Evolutionary conservation across 176 grass and related monocot species (phyloP).

Genomic region (Oropetium thomaeum): DNA sequence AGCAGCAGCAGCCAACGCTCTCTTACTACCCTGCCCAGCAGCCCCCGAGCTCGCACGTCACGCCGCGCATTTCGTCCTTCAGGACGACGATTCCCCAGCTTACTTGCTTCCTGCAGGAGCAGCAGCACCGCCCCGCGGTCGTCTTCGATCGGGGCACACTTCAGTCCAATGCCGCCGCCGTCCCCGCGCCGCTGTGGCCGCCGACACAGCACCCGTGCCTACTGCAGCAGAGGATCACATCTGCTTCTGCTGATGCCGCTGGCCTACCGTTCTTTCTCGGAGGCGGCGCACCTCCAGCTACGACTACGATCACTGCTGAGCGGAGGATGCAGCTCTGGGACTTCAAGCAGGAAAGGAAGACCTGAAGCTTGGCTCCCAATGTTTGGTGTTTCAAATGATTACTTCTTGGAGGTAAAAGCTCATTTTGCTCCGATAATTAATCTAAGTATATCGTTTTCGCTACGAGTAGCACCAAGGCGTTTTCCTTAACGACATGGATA

Average conservation of each 20-base stretch:
- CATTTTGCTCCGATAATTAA: not conserved
- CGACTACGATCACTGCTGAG: conserved; percentile 1
- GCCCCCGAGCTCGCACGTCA: conserved; percentile 16
- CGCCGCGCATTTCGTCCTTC: conserved; percentile 16
- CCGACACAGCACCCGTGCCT: conserved; percentile 31
- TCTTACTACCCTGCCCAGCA: conserved; percentile 33
- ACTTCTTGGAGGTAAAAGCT: conserved; percentile 25
- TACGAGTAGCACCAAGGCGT: not conserved
- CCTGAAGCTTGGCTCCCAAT: conserved; percentile 5
- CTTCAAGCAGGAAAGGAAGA: conserved; percentile 48
- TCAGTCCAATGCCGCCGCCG: conserved; percentile 81
- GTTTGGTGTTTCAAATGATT: conserved; percentile 3
- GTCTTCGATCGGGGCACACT: conserved; percentile 81
- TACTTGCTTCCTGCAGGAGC: conserved; percentile 60
- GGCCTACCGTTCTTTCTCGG: conserved; percentile 42
- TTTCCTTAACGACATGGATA: not conserved
- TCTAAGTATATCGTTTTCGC: not conserved
- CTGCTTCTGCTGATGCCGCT: conserved; percentile 21
- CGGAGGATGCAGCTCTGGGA: conserved; percentile 51
- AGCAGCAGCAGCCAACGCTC: conserved; percentile 33
- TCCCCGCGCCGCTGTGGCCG: conserved; percentile 32
- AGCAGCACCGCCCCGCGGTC: conserved; percentile 17
- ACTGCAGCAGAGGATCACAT: conserved; percentile 50
- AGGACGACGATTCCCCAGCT: conserved; percentile 71
- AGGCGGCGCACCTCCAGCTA: conserved; percentile 11